Evolutionary conservation across 2,329 filamentous ascomycete species (phyloP).

Genomic region (Penicillium italicum): DNA sequence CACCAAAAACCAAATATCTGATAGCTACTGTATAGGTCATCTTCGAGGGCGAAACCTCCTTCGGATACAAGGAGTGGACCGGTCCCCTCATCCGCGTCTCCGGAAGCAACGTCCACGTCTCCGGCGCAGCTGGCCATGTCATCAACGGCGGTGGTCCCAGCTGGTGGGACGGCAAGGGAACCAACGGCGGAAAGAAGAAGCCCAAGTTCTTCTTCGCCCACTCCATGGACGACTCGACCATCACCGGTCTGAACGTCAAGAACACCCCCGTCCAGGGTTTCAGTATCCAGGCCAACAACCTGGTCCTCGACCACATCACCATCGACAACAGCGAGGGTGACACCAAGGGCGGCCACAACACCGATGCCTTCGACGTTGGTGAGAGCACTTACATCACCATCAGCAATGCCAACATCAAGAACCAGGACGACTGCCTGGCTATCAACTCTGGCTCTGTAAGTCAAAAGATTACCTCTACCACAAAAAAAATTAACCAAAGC

Average conservation of each 20-base stretch:
- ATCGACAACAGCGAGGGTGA: slow-evolving; percentile 59
- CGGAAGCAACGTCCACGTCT: slow-evolving; percentile 52
- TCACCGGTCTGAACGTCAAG: slow-evolving; percentile 34
- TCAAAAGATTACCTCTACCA: neutral
- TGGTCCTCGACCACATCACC: slow-evolving; percentile 52
- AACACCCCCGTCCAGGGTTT: slow-evolving; percentile 40
- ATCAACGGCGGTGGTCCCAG: slow-evolving; percentile 55
- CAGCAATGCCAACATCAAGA: slow-evolving; percentile 50
- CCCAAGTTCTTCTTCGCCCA: slow-evolving; percentile 61
- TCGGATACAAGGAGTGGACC: slow-evolving; percentile 62
- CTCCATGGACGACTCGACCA: slow-evolving; percentile 30
- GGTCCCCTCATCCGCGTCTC: slow-evolving; percentile 62
- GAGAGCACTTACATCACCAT: slow-evolving; percentile 50
- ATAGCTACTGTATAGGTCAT: slow-evolving; percentile 44
- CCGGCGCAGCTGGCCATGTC: slow-evolving; percentile 49
- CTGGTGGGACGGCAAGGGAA: slow-evolving; percentile 61
- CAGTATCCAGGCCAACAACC: slow-evolving; percentile 45
- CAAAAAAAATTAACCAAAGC: neutral
- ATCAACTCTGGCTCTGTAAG: slow-evolving; percentile 53
- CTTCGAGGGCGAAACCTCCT: slow-evolving; percentile 63
- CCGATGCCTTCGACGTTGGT: slow-evolving; percentile 44
- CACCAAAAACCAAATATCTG: neutral
- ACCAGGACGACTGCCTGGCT: slow-evolving; percentile 60
- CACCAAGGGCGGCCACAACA: slow-evolving; percentile 48
- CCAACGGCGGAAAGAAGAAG: slow-evolving; percentile 61